Base-by-base conservation (phyloP, 495 filamentous ascomycete species). In the Pyrenula aspistea region DNA sequence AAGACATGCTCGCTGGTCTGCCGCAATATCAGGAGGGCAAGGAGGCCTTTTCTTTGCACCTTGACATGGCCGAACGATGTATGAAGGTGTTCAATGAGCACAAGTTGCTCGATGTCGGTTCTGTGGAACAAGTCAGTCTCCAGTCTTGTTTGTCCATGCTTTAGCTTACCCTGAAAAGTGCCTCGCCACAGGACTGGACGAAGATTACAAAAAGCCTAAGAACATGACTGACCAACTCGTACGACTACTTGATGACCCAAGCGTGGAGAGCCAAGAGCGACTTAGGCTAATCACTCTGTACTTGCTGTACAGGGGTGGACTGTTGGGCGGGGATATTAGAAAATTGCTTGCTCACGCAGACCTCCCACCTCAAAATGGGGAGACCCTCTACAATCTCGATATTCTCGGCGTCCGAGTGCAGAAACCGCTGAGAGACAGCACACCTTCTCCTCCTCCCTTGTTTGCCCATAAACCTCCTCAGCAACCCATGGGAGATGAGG, bases 11-110 rank as follows among this genome's bases (percentile, higher is more conserved):
- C 68, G 93, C 87, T 12, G 92, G 91, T 47, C 74, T 98, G 57
- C 90, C 91, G 22, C 89, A 98, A 63, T 98, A 94, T 65, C 89
- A 94, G 57, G 86, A 89, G 65, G 87, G 91, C 72, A 96, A 97
- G 70, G 87, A 95, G 66, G 86, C 89, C 31, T 98, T 97, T 65
- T 91, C 93, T 0, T 76, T 98, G 25, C 93, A 98, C 68, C 74
- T 98, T 15, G 92, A 81, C 59, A 98, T 98, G 93, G 94, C 93
- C n/a, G 87, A 95, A 64, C 91, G 95, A 63, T 92, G 89, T 60
- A 96, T 97, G 93, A 88, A 87, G 57, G 78, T 84, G 49, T 98
- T 97, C 62, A 83, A 95, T 63, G 71, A 81, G 20, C 80, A 83
- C 60, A 96, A 95, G 62, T 77, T 98, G 2, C 76, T 83, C 49